Evolutionary conservation across 2,329 filamentous ascomycete species (phyloP).

Genomic region (Calonectria henricotiae): DNA sequence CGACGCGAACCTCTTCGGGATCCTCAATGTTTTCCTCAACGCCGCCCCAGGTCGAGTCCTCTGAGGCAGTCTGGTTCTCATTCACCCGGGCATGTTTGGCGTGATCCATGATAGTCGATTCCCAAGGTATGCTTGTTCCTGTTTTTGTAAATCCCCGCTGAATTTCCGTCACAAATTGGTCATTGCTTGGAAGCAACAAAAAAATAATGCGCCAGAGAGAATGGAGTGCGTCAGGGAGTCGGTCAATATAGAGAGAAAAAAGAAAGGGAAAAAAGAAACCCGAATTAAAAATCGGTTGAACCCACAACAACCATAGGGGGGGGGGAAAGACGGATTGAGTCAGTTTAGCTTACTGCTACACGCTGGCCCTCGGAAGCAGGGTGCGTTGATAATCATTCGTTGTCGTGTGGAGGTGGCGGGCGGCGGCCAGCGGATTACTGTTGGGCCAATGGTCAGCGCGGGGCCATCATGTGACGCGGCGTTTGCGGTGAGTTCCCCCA

Average conservation of each 20-base stretch:
- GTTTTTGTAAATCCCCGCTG: neutral
- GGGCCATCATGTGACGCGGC: conserved; percentile 47
- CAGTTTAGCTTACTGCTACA: conserved; percentile 33
- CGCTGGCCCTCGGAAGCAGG: conserved; percentile 29
- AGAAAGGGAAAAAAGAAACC: conserved; percentile 4
- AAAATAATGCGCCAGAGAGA: neutral
- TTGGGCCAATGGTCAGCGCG: conserved; percentile 31
- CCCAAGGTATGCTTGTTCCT: conserved; percentile 28
- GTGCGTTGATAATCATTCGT: conserved; percentile 37
- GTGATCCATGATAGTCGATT: conserved; percentile 41
- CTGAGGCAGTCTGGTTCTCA: conserved; percentile 47
- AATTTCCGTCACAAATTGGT: conserved; percentile 34
- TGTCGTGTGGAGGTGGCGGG: conserved; percentile 36
- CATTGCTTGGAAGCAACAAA: conserved; percentile 31
- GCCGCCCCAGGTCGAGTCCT: conserved; percentile 70
- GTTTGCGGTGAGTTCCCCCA: conserved; percentile 12
- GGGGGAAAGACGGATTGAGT: conserved; percentile 31
- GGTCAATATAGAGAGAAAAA: neutral
- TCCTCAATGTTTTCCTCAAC: conserved; percentile 80
- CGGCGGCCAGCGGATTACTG: conserved; percentile 19
- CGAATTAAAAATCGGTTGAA: conserved; percentile 11
- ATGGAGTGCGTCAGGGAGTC: neutral
- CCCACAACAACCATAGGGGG: conserved; percentile 19
- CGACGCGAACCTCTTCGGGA: conserved; percentile 84
- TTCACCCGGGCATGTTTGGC: conserved; percentile 45